Evolutionary conservation across 306 rosid genomes (phyloP).

Genomic region (Cucurbita maxima): DNA sequence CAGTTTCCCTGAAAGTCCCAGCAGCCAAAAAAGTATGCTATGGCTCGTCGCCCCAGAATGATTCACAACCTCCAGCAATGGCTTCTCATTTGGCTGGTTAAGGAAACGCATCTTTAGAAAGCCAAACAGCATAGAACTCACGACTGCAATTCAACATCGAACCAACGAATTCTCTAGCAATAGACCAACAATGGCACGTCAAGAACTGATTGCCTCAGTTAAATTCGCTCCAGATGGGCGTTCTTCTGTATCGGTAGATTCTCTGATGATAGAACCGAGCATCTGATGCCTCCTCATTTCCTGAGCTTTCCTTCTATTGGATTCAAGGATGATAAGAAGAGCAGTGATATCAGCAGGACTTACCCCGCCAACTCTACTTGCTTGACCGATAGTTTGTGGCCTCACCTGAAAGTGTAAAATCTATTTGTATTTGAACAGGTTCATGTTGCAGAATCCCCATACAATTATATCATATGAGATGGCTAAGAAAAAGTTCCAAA

Average conservation of each 20-base stretch:
- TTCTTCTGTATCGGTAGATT: slow-evolving; percentile 20
- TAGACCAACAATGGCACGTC: slow-evolving; percentile 10
- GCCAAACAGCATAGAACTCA: neutral
- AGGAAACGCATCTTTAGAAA: neutral
- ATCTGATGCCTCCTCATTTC: slow-evolving; percentile 43
- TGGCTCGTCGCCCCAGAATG: neutral
- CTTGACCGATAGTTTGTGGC: slow-evolving; percentile 80
- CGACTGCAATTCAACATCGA: neutral
- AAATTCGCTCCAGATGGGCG: slow-evolving; percentile 28
- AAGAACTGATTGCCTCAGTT: slow-evolving; percentile 38
- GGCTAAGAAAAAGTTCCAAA: neutral
- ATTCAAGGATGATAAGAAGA: slow-evolving; percentile 71
- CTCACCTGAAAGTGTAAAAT: slow-evolving; percentile 28
- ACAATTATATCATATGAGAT: neutral
- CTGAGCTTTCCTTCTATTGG: slow-evolving; percentile 54
- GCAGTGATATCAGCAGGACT: slow-evolving; percentile 94
- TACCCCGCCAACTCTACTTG: slow-evolving; percentile 95
- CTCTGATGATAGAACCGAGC: slow-evolving; percentile 21
- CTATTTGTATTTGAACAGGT: neutral
- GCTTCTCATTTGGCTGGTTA: neutral
- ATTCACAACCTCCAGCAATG: neutral
- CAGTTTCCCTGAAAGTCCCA: neutral
- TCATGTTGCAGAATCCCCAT: neutral
- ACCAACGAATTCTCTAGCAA: neutral
- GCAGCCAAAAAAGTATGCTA: neutral